Conservation (phyloP, 257 asterid species). For the Solanum phureja region DNA sequence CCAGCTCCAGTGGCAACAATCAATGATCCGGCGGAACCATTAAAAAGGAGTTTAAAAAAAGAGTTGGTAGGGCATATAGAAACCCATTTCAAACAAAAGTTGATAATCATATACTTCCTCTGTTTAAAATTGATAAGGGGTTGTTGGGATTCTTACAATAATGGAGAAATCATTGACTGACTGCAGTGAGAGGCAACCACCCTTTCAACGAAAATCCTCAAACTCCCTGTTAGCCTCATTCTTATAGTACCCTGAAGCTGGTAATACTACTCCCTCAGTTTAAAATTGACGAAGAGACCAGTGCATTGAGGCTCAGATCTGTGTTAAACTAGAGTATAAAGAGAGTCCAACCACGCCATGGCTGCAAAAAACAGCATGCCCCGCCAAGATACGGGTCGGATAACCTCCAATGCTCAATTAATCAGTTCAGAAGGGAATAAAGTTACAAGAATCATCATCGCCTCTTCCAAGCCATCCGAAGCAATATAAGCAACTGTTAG, state of each 20-base stretch:
- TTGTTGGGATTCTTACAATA: background rate
- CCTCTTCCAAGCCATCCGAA: background rate
- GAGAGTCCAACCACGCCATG: background rate
- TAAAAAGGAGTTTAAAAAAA: background rate
- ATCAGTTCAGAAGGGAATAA: background rate
- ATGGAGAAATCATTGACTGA: slow-evolving; percentile 11
- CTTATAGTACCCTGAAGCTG: background rate
- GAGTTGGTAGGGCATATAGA: background rate
- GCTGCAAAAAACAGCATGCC: slow-evolving; percentile 9
- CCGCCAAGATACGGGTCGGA: slow-evolving; percentile 17
- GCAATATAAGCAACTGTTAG: background rate
- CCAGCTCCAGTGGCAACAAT: background rate
- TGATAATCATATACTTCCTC: background rate
- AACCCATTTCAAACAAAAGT: background rate
- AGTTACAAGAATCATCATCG: background rate
- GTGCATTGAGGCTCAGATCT: background rate
- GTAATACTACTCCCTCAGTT: background rate
- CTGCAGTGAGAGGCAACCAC: slow-evolving; percentile 51
- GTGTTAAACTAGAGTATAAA: background rate
- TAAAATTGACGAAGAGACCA: background rate
- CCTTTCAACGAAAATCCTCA: slow-evolving; percentile 18
- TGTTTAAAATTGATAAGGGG: background rate
- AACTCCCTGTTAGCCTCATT: background rate
- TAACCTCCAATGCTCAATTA: background rate
- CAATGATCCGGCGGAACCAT: background rate